A percentile compares a stretch with the other conserved stretches of the same genome.
Conservation (phyloP, 2,329 filamentous ascomycete species). For the Graphilbum fragrans region DNA sequence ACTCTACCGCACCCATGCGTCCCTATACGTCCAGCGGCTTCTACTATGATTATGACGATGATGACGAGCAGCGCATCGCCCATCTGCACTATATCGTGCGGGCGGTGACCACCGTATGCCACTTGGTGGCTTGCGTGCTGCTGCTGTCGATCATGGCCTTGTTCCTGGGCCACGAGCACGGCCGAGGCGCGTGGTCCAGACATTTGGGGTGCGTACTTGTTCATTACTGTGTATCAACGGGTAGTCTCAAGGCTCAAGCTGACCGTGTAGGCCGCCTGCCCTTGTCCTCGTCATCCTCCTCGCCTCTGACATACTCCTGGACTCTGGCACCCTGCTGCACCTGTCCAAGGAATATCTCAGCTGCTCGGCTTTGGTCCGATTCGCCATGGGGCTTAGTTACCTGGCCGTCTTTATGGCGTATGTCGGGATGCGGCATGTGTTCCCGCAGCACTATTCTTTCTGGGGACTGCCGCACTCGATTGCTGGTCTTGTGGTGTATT, state of each 20-base stretch:
- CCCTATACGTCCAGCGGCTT: no score
- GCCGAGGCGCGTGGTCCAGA: conserved; percentile 1
- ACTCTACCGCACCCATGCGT: no score
- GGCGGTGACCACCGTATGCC: conserved; percentile 7
- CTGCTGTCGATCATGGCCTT: conserved; percentile 11
- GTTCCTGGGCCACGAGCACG: conserved; percentile 3
- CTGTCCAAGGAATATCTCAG: conserved; percentile 18
- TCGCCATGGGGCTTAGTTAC: conserved; percentile 19
- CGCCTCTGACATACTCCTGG: conserved; percentile 21
- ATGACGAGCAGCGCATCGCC: no score
- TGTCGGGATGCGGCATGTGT: conserved; percentile 21
- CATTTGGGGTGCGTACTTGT: conserved; percentile 2
- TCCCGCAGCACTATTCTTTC: conserved; percentile 22
- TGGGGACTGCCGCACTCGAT: conserved; percentile 20
- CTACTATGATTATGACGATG: no score
- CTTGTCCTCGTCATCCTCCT: conserved; percentile 19
- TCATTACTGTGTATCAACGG: background rate
- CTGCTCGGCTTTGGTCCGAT: conserved; percentile 19
- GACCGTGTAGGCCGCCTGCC: conserved; percentile 16
- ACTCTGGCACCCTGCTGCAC: conserved; percentile 20
- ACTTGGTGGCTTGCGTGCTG: conserved; percentile 9
- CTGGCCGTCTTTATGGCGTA: conserved; percentile 24
- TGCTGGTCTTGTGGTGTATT: conserved; percentile 20
- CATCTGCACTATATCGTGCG: no score
- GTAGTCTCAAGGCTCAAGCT: no score